Percentiles rank a stretch among this genome's conserved stretches.
These are phyloP conservation scores for Cornus kousa DNA, from an alignment of 148 eudicot genomes.

Conservation along the genomic window DNA sequence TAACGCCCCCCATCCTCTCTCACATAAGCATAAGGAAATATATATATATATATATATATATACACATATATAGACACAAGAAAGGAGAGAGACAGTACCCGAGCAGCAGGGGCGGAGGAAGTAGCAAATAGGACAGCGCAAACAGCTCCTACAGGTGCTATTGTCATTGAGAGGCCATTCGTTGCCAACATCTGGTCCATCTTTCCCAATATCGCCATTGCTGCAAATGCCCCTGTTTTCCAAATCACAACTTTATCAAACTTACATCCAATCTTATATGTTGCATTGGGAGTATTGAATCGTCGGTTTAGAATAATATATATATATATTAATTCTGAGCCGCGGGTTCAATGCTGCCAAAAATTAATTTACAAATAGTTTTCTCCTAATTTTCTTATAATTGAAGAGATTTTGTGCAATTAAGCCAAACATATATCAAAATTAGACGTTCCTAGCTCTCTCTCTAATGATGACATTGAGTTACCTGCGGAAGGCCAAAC, in stretches of 20 bases:
- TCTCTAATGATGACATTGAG: background rate
- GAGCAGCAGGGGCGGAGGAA: conserved; percentile 87
- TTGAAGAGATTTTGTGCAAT: too few species aligned
- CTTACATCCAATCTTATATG: background rate
- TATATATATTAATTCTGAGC: too few species aligned
- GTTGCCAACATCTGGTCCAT: conserved; percentile 67
- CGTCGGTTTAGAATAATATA: too few species aligned
- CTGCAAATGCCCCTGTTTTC: conserved; percentile 71
- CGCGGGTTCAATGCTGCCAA: too few species aligned
- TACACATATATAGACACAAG: background rate
- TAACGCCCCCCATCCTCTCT: too few species aligned
- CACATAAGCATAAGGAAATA: too few species aligned
- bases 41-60: too few species aligned
- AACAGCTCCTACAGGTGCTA: conserved; percentile 94
- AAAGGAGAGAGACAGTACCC: conserved; percentile 44
- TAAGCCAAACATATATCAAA: background rate
- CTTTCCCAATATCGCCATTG: conserved; percentile 85
- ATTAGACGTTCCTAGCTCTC: background rate
- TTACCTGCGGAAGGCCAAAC: conserved; percentile 91
- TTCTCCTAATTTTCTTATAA: too few species aligned
- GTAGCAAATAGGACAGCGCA: conserved; percentile 82
- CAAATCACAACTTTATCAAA: background rate
- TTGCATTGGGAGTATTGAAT: too few species aligned
- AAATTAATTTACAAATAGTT: too few species aligned
- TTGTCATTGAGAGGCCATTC: conserved; percentile 74